Percentiles rank a stretch among this genome's conserved stretches.
Conservation (phyloP, 176 grass and related monocot species). For the Avena eriantha region DNA sequence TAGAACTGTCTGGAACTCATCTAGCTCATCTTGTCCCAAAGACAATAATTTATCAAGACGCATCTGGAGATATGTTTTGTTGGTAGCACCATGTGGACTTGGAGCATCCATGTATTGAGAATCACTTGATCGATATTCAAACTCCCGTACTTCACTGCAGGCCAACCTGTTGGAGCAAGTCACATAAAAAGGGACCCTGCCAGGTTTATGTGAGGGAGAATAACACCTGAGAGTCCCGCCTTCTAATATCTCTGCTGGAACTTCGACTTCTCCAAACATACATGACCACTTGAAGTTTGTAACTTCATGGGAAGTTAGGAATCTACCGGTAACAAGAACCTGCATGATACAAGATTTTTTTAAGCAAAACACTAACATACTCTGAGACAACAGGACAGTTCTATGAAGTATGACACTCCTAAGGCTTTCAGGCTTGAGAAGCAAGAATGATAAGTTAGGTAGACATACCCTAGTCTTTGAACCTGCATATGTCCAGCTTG, state of each 20-base stretch:
- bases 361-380: conserved; percentile 38
- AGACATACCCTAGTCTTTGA: conserved; percentile 70
- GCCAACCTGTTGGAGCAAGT: conserved; percentile 88
- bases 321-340: conserved; percentile 75
- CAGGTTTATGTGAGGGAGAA: conserved; percentile 64
- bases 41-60: conserved; percentile 78
- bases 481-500: conserved; percentile 75
- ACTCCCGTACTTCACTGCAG: conserved; percentile 93
- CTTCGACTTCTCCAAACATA: conserved; percentile 98
- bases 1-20: conserved; percentile 50
- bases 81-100: conserved; percentile 54
- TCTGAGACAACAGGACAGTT: neutral
- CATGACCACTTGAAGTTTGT: conserved; percentile 81
- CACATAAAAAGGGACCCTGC: conserved; percentile 91
- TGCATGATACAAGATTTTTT: conserved; percentile 51
- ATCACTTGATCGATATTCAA: conserved; percentile 73
- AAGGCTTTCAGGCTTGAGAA: conserved; percentile 17
- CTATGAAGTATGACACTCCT: conserved; percentile 20
- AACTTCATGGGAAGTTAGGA: conserved; percentile 60
- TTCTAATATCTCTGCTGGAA: conserved; percentile 66
- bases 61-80: conserved; percentile 67
- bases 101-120: conserved; percentile 65
- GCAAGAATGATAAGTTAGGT: conserved; percentile 17
- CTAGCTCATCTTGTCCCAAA: conserved; percentile 58
- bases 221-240: conserved; percentile 68